Conservation (phyloP, 2,329 filamentous ascomycete species). For the Aspergillus sp. region DNA sequence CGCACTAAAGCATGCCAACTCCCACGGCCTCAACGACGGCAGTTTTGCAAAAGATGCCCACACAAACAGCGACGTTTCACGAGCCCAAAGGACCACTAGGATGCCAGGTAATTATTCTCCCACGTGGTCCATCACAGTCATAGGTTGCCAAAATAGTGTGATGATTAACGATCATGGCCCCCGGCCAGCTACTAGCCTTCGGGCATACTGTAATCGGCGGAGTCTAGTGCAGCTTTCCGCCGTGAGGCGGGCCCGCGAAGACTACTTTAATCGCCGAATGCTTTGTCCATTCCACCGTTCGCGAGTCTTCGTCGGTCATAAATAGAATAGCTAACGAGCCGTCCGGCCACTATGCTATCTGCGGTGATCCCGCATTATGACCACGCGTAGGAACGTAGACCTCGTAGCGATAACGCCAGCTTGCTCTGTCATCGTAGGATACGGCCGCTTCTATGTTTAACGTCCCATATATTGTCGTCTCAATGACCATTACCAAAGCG, state of each 20-base stretch:
- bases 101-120: slow-evolving; percentile 13
- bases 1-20: no score
- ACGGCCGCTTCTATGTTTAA: slow-evolving; percentile 39
- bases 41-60: no score
- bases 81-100: no score
- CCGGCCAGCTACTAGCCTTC: slow-evolving; percentile 31
- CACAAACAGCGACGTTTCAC: no score
- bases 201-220: slow-evolving; percentile 21
- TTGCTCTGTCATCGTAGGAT: slow-evolving; percentile 36
- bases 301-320: slow-evolving; percentile 39
- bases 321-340: slow-evolving; percentile 37
- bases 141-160: slow-evolving; percentile 19
- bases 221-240: slow-evolving; percentile 28
- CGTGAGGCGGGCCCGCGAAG: slow-evolving; percentile 23
- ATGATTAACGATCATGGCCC: slow-evolving; percentile 21
- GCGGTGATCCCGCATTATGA: slow-evolving; percentile 37
- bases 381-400: slow-evolving; percentile 32
- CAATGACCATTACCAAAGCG: slow-evolving; percentile 38
- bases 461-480: slow-evolving; percentile 34
- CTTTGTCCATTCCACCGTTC: slow-evolving; percentile 27
- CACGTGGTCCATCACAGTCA: slow-evolving; percentile 19
- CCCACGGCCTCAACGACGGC: no score
- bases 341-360: slow-evolving; percentile 34
- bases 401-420: slow-evolving; percentile 32
- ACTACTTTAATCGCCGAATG: slow-evolving; percentile 35